Evolutionary conservation across 768 basidiomycete genomes (phyloP).

Genomic region (Hortiboletus campestris): DNA sequence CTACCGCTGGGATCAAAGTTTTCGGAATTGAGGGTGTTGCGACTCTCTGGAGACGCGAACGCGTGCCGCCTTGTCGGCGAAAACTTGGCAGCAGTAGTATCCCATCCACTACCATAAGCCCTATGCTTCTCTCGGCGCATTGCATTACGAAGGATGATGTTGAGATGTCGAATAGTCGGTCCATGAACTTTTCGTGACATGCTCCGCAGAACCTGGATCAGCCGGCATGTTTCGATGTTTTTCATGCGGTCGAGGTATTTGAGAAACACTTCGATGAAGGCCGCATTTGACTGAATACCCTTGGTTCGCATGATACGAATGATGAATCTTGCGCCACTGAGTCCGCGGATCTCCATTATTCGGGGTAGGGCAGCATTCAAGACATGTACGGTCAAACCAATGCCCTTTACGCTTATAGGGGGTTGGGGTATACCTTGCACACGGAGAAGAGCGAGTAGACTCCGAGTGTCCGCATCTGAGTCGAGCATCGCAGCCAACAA

Average conservation of each 20-base stretch:
- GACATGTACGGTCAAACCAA: conserved; percentile 41
- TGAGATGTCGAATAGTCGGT: conserved; percentile 56
- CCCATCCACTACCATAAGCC: conserved; percentile 48
- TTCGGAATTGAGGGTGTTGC: conserved; percentile 22
- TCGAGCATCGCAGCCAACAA: conserved; percentile 50
- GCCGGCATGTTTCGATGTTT: conserved; percentile 41
- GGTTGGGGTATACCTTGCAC: conserved; percentile 16
- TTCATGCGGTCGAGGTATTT: conserved; percentile 46
- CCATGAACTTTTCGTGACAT: conserved; percentile 42
- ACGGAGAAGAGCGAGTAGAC: conserved; percentile 20
- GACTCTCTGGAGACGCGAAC: conserved; percentile 4
- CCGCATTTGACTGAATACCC: conserved; percentile 48
- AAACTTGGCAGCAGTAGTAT: conserved; percentile 39
- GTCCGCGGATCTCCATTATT: conserved; percentile 46
- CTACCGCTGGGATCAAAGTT: conserved; percentile 52
- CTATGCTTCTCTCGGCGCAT: conserved; percentile 51
- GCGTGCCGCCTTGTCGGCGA: conserved; percentile 31
- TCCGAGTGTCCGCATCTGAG: conserved; percentile 22
- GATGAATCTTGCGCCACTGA: conserved; percentile 45
- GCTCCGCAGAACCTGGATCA: conserved; percentile 48
- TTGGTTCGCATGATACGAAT: conserved; percentile 55
- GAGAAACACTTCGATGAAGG: conserved; percentile 57
- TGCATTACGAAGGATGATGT: conserved; percentile 51
- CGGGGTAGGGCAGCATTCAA: conserved; percentile 64
- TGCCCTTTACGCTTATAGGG: conserved; percentile 29